Conservation (phyloP, 305 asterid species). For the Fraxinus paxiana region DNA sequence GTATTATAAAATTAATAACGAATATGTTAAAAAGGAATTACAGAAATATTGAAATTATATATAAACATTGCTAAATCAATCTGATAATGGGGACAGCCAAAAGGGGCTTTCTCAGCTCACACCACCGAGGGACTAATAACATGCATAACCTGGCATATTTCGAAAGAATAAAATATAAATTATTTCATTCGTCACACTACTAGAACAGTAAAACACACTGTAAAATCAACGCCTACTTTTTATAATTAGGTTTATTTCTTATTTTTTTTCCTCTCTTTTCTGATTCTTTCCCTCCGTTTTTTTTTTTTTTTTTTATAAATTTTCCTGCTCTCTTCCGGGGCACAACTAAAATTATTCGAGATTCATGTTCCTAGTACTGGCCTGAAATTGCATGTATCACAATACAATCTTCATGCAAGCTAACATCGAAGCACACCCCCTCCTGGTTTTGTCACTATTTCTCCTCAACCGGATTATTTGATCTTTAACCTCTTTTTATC, state of each 20-base stretch:
- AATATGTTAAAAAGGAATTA: not conserved
- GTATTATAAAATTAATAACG: not conserved
- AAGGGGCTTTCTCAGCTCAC: not conserved
- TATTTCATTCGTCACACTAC: slow-evolving; percentile 12
- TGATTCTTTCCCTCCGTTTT: not conserved
- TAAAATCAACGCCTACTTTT: slow-evolving; percentile 3
- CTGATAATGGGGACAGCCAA: not conserved
- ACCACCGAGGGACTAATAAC: not conserved
- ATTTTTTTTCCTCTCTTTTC: not conserved
- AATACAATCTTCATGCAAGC: not conserved
- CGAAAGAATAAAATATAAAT: not conserved
- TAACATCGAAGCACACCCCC: not conserved
- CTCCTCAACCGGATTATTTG: not conserved
- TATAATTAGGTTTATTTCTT: not conserved
- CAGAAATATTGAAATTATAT: not conserved
- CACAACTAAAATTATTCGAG: slow-evolving; percentile 13
- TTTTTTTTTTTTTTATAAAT: no score
- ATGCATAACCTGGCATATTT: not conserved
- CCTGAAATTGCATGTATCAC: not conserved
- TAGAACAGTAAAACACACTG: not conserved
- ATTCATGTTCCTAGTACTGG: not conserved
- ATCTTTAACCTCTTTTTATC: slow-evolving; percentile 8
- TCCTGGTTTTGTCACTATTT: not conserved
- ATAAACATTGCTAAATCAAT: not conserved
- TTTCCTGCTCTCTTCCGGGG: not conserved